These are phyloP conservation scores for Malania oleifera DNA, from an alignment of 164 flowering plant species.

Conservation along the genomic window DNA sequence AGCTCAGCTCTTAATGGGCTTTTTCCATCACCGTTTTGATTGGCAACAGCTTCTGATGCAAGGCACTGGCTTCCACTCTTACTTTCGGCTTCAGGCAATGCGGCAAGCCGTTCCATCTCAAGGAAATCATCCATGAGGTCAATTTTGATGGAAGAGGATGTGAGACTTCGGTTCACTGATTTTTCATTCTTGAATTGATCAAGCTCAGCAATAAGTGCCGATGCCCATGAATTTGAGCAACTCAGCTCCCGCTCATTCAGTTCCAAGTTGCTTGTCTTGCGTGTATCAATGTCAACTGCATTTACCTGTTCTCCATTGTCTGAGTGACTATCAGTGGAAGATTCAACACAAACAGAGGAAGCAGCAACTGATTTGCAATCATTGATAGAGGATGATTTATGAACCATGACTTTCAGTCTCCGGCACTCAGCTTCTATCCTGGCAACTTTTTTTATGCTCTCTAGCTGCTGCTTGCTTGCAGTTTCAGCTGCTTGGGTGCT, in stretches of 20 bases:
- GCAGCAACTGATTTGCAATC: conserved; percentile 39
- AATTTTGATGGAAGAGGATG: conserved; percentile 35
- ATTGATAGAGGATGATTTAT: conserved; percentile 32
- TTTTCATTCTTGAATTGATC: conserved; percentile 61
- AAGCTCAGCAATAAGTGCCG: conserved; percentile 60
- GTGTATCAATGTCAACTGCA: conserved; percentile 32
- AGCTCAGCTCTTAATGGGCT: conserved; percentile 37
- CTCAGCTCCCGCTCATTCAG: conserved; percentile 31
- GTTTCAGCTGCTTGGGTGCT: conserved; percentile 86
- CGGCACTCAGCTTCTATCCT: conserved; percentile 87
- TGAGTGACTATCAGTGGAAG: conserved; percentile 71
- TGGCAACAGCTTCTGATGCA: conserved; percentile 23
- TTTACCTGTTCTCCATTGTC: conserved; percentile 55
- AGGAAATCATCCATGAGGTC: conserved; percentile 94
- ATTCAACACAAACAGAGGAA: conserved; percentile 51
- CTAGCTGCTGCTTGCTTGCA: conserved; percentile 84
- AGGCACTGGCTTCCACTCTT: conserved; percentile 16
- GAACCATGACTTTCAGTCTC: conserved; percentile 43
- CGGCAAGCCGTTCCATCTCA: conserved; percentile 87
- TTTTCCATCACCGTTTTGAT: conserved; percentile 18
- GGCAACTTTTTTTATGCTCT: conserved; percentile 73
- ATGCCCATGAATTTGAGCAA: conserved; percentile 60
- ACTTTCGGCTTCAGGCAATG: conserved; percentile 49
- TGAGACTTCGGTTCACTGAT: conserved; percentile 21
- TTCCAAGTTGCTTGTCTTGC: conserved; percentile 28